A percentile compares a stretch with the other conserved stretches of the same genome.
Conservation (phyloP, 2,329 filamentous ascomycete species). For the Tolypocladium guangdongense region DNA sequence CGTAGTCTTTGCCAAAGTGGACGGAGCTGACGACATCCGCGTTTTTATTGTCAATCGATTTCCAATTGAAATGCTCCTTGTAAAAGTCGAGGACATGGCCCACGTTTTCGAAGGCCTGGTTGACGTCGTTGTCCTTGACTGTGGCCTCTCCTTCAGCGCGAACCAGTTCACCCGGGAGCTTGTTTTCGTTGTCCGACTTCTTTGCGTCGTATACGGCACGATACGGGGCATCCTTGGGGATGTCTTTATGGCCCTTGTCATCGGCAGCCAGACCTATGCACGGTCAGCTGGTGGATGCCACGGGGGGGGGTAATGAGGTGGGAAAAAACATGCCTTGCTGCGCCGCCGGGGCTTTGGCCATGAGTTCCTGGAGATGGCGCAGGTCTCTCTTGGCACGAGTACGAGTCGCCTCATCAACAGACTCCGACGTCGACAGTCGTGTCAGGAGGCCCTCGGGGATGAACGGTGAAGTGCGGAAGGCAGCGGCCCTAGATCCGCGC, state of each 20-base stretch:
- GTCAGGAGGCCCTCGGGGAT: constrained; percentile 28
- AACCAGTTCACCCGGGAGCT: constrained; percentile 31
- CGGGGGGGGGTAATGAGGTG: too few relatives aligned
- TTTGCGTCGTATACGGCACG: constrained; percentile 35
- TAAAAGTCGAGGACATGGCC: constrained; percentile 40
- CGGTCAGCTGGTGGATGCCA: constrained; percentile 2
- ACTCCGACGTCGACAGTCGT: constrained; percentile 24
- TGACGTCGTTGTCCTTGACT: constrained; percentile 29
- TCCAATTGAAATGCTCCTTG: constrained; percentile 35
- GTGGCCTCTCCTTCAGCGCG: constrained; percentile 31
- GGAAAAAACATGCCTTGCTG: constrained; percentile 16
- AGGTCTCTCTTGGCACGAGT: constrained; percentile 26
- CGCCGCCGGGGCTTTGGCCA: constrained; percentile 8
- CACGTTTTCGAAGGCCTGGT: constrained; percentile 39
- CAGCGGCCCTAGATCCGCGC: constrained; percentile 9
- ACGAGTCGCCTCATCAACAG: constrained; percentile 27
- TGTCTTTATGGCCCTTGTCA: constrained; percentile 4
- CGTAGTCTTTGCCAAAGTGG: constrained; percentile 37
- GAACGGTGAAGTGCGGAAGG: constrained; percentile 16
- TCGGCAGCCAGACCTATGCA: constrained; percentile 7
- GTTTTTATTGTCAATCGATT: constrained; percentile 40
- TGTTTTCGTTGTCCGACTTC: constrained; percentile 20
- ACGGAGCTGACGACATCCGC: constrained; percentile 39
- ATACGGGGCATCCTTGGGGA: constrained; percentile 17
- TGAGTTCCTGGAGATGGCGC: constrained; percentile 23